Base-by-base conservation (phyloP, 805 yeast genomes). In the Myxozyma nipponensis region DNA sequence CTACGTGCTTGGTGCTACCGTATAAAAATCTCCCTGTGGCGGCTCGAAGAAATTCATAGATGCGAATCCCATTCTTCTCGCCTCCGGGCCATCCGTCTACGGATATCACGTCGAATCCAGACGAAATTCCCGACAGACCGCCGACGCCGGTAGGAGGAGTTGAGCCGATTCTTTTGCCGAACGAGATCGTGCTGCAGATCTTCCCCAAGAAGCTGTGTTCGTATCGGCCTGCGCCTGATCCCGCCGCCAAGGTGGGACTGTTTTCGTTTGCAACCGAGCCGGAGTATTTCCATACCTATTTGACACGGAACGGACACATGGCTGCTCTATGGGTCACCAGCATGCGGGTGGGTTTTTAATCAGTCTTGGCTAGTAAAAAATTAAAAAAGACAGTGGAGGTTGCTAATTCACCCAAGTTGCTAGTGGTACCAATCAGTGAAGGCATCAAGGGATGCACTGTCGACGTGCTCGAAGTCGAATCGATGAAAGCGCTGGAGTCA, bases 121-220 rank as follows among this genome's bases (percentile, higher is more conserved):
- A 28, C 32, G 7, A 28, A 23, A 51, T 43, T 3, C 52, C 45
- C 17, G 39, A 15, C 9, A 41, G 57, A 25, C 63, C 63, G 13
- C 63, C 64, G 23, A 50, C 52, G 18, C 63, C 63, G 2, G 59
- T 42, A 17, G 64, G 64, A 25, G 58, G 57, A 9, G 49, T 46
- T 30, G 59, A 54, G n/a, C 66, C 66, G 30, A 63, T 63, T 19
- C 50, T 63, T 36, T 47, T 61, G 15, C 67, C 67, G 35, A 63
- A 63, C 50, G 67, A 63, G 43, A 46, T 62, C 25, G 55, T 63
- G 28, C 45, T 63, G 42, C 66, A 61, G 42, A 37, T 51, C 36
- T 62, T 63, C 45, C 52, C 61, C 30, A 52, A 50, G 26, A 59
- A 63, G 30, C 32, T 51, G 25, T 54, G 58, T 23, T 39, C 56